A percentile compares a stretch with the other conserved stretches of the same genome.
Evolutionary conservation across 768 basidiomycete genomes (phyloP).

Genomic region (Stropharia rugosoannulata): DNA sequence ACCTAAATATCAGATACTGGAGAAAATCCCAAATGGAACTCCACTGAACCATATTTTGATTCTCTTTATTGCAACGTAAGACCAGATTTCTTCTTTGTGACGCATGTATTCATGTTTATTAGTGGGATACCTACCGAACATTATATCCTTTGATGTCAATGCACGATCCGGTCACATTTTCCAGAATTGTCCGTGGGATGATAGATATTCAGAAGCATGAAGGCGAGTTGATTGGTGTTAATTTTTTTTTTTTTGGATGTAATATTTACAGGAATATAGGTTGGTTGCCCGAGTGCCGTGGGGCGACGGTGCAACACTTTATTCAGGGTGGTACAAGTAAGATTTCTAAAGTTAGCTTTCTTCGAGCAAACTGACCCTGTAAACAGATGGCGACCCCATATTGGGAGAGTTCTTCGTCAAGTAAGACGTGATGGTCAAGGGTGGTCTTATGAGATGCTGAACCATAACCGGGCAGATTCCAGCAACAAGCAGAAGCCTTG

Average conservation of each 20-base stretch:
- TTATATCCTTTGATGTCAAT: conserved; percentile 63
- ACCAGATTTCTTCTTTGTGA: neutral
- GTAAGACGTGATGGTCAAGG: conserved; percentile 22
- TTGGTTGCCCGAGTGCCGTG: conserved; percentile 68
- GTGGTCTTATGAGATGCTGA: neutral
- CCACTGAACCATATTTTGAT: conserved; percentile 65
- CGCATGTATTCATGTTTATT: neutral
- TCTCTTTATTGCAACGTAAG: conserved; percentile 65
- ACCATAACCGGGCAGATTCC: conserved; percentile 36
- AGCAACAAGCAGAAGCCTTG: conserved; percentile 44
- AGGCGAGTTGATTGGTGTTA: conserved; percentile 31
- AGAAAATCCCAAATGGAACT: conserved; percentile 65
- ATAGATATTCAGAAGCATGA: conserved; percentile 67
- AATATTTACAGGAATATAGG: conserved; percentile 30
- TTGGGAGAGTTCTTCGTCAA: conserved; percentile 66
- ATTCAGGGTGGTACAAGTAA: conserved; percentile 64
- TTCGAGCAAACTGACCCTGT: neutral
- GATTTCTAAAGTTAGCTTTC: conserved; percentile 18
- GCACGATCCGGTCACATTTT: conserved; percentile 59
- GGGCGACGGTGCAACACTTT: conserved; percentile 48
- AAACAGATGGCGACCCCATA: conserved; percentile 60
- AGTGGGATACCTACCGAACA: conserved; percentile 71
- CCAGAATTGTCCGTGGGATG: conserved; percentile 62
- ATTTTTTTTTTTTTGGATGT: neutral
- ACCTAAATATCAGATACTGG: conserved; percentile 45